Conservation (phyloP, 768 basidiomycete species). For the Hericium coralloides region DNA sequence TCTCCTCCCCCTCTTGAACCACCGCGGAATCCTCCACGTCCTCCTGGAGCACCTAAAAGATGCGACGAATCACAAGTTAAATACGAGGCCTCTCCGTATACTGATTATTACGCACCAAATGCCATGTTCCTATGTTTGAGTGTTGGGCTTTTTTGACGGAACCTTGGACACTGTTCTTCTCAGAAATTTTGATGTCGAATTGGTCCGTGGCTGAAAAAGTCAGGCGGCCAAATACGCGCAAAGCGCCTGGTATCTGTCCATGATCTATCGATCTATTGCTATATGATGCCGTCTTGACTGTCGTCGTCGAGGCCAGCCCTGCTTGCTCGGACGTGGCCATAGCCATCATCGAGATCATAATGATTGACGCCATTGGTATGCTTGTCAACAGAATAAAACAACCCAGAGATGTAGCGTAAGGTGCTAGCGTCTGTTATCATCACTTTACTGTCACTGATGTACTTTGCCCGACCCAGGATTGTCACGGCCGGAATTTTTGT, state of each 20-base stretch:
- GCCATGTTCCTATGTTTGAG: conserved; percentile 18
- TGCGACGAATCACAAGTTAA: background rate
- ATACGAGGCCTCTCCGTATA: background rate
- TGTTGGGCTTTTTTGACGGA: background rate
- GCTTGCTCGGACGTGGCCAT: no score
- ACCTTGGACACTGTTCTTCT: background rate
- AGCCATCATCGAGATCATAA: no score
- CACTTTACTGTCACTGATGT: no score
- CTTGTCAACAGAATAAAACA: no score
- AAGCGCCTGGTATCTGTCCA: background rate
- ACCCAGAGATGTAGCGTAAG: no score
- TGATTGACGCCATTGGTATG: no score
- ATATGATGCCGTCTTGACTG: no score
- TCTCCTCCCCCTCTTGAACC: conserved; percentile 22
- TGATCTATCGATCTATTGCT: no score
- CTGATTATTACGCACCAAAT: conserved; percentile 18
- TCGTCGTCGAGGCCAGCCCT: no score
- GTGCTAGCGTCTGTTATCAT: no score
- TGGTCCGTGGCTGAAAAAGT: background rate
- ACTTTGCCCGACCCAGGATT: background rate
- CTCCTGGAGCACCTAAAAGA: conserved; percentile 50
- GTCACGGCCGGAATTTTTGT: no score
- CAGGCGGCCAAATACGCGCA: conserved; percentile 2
- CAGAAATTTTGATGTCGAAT: background rate
- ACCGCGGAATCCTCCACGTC: conserved; percentile 64